A percentile compares a stretch with the other conserved stretches of the same genome.
These are phyloP conservation scores for Sclerotinia minor DNA, from an alignment of 2,329 filamentous ascomycete genomes.

Conservation along the genomic window DNA sequence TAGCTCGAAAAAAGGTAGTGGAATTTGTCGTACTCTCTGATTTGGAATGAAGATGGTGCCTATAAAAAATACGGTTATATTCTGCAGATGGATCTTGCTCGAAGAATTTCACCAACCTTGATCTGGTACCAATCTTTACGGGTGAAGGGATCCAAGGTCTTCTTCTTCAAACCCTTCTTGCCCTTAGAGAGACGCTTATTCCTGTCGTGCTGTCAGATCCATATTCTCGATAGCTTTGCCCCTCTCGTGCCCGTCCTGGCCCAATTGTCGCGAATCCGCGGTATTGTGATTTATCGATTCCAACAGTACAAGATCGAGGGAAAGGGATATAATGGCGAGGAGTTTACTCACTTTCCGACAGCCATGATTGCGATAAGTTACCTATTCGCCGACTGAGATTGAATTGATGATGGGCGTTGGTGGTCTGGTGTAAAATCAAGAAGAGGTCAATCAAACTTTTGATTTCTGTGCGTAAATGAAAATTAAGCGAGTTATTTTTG, in stretches of 20 bases:
- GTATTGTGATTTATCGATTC: constrained; percentile 20
- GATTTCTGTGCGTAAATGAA: constrained; percentile 23
- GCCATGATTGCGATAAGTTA: constrained; percentile 68
- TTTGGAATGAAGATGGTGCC: constrained; percentile 93
- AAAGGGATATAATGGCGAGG: constrained; percentile 24
- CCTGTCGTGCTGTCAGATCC: constrained; percentile 51
- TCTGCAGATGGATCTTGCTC: constrained; percentile 12
- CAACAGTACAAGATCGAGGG: constrained; percentile 11
- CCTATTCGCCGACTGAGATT: constrained; percentile 37
- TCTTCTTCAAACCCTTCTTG: constrained; percentile 99
- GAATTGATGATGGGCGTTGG: constrained; percentile 27
- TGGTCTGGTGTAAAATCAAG: constrained; percentile 23
- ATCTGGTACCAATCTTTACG: constrained; percentile 99
- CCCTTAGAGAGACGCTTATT: constrained; percentile 99
- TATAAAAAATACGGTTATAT: constrained; percentile 44
- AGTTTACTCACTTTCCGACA: constrained; percentile 70
- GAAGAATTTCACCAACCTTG: constrained; percentile 62
- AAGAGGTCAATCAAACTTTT: constrained; percentile 19
- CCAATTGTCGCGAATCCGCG: constrained; percentile 8
- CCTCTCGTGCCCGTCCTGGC: constrained; percentile 31
- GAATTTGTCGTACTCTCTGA: constrained; percentile 73
- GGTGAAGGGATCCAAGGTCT: constrained; percentile 93
- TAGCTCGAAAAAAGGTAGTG: constrained; percentile 31
- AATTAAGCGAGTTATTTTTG: constrained; percentile 23
- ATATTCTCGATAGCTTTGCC: constrained; percentile 30